Base-by-base conservation (phyloP, 2,329 filamentous ascomycete genomes). In the Lasiodiplodia sp. region DNA sequence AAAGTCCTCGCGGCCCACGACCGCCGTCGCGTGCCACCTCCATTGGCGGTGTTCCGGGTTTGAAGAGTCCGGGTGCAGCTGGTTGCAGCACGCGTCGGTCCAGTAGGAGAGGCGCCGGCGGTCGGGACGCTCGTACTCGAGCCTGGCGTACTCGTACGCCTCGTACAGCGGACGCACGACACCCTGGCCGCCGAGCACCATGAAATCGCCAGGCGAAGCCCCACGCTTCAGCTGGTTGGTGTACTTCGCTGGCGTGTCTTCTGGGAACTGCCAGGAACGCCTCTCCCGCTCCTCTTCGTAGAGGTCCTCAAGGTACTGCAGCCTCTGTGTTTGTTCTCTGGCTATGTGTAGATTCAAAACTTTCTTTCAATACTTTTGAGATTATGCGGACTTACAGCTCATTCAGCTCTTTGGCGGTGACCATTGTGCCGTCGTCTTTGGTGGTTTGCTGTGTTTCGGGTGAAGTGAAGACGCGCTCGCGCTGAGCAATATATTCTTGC, bases 11-110 rank as follows among this genome's bases (percentile, higher is more conserved):
- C 53, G 53, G 31, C 31, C 31, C 28, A 57, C 16, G 16, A 58
- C 55, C 55, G 55, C 34, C 34, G 55, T 23, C n/a, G n/a, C 55
- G 55, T 58, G 37, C 55, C 55, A 40, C 8, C 21, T 11, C 55
- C 34, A 40, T n/a, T 58, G 12, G 55, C 12, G 34, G 31, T 16
- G 0, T 8, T 10, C 55, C n/a, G 34, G 55, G 11, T 44, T 31
- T 7, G 5, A 7, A 18, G 31, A 57, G 16, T 6, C 10, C 4
- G 2, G 31, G 1, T 10, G 37, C 8, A 4, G 25, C 0, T 6
- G 23, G 25, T 21, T n/a, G 28, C 4, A 56, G 16, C 16, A 21
- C n/a, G 34, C 55, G 55, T 58, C 55, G n/a, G 18, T 58, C 55
- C 55, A 58, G 34, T n/a, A 34, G 4, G 55, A n/a, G 10, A 58